Conservation (phyloP, 2,329 filamentous ascomycete species). For the Paecilomyces variotii region DNA sequence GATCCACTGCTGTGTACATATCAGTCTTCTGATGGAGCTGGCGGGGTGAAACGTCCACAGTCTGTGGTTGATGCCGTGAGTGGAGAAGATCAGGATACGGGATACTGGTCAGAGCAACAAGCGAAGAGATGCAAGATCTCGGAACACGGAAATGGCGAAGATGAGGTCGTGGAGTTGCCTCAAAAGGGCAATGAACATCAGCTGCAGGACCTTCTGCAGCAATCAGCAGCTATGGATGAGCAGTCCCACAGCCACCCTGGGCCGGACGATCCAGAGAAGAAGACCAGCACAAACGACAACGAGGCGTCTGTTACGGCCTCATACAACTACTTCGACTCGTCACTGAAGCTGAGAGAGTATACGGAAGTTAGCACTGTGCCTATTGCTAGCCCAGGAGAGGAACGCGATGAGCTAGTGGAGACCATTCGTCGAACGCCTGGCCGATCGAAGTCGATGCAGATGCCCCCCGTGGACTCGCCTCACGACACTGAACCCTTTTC, state of each 20-base stretch:
- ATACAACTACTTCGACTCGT: constrained; percentile 18
- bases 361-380: background rate
- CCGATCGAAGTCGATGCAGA: constrained; percentile 20
- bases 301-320: constrained; percentile 2
- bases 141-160: background rate
- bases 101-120: background rate
- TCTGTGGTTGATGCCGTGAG: background rate
- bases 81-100: background rate
- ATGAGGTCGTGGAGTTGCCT: background rate
- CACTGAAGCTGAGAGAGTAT: constrained; percentile 6
- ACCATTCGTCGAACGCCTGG: constrained; percentile 8
- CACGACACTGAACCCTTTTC: constrained; percentile 35
- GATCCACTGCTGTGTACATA: background rate
- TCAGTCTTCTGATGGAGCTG: background rate
- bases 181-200: background rate
- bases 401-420: constrained; percentile 1
- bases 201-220: background rate
- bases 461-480: constrained; percentile 19
- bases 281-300: background rate
- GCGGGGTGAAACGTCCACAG: background rate
- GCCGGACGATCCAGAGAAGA: background rate
- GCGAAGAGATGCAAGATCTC: background rate
- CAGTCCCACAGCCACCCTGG: background rate
- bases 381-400: background rate
- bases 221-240: background rate